Base-by-base conservation (phyloP, 1,284 basidiomycete genomes). In the Ceratorhiza oryzae-sativae region DNA sequence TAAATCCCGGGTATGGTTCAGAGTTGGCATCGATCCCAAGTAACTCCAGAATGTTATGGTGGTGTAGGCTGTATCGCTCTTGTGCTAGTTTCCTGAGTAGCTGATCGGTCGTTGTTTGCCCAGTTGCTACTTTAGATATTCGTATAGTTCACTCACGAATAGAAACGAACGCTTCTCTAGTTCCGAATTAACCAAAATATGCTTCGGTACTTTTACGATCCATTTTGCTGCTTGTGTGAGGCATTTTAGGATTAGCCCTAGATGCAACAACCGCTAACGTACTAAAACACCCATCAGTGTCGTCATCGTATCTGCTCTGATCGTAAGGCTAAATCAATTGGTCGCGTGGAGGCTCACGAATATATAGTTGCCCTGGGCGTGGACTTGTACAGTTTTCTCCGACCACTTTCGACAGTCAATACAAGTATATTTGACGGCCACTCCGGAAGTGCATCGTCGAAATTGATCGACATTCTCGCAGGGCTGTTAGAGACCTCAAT, bases 31-130 rank as follows among this genome's bases (percentile, higher is more conserved):
- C 49, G 15, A 65, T 41, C 4, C 62, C 62, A 10, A 65, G 36
- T 34, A 65, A 39, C 10, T 51, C 48, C 1, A 65, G 48, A 8
- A 65, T 65, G 18, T 65, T 65, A 13, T 25, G 8, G 34, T 65
- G 62, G 4, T 65, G 48, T 1, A 65, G 8, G 25, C 62, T 65
- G 20, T 51, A 51, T 1, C 62, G 46, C 48, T 65, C 62, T 10
- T 46, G 48, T 20, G 55, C 48, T 25, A 34, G 34, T 2, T 20
- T 51, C 15, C 61, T 63, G 3, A 63, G 34, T 18, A 63, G 61
- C 61, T 63, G 23, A n/a, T n/a, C n/a, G n/a, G n/a, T n/a, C n/a
- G n/a, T n/a, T 6, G n/a, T 9, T 36, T 23, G 23, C 46, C 6
- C 20, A 5, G 15, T 5, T 8, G 20, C 53, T 4, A 23, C 53